A percentile compares a stretch with the other conserved stretches of the same genome.
These are phyloP conservation scores for Acacia acuminata DNA, from an alignment of 306 rosid genomes.

Conservation along the genomic window DNA sequence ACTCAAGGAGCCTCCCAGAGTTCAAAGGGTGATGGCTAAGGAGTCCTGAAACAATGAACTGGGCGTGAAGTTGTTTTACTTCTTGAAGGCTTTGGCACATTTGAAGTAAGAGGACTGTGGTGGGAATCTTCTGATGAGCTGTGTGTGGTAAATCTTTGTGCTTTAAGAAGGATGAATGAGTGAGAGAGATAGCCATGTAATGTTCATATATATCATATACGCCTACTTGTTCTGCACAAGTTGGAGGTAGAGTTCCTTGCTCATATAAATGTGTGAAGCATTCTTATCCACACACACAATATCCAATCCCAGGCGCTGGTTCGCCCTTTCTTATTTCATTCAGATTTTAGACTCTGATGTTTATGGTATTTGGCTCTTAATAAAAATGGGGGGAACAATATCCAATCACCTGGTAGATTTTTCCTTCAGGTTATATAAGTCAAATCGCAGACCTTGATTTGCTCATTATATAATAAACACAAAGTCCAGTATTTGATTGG, in stretches of 20 bases:
- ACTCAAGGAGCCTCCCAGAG: constrained; percentile 50
- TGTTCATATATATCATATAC: neutral
- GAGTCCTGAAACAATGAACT: constrained; percentile 43
- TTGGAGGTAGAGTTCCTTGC: neutral
- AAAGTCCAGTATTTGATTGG: neutral
- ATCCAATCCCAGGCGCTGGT: no score
- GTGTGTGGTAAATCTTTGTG: neutral
- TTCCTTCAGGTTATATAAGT: neutral
- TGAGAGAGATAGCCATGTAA: constrained; percentile 21
- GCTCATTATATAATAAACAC: neutral
- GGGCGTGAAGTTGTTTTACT: constrained; percentile 49
- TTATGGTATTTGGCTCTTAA: no score
- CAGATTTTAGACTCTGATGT: no score
- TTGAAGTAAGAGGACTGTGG: constrained; percentile 41
- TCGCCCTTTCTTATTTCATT: no score
- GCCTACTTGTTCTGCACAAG: neutral
- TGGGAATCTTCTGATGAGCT: constrained; percentile 24
- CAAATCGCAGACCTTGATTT: neutral
- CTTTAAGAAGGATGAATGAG: constrained; percentile 6
- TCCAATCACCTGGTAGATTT: constrained; percentile 21
- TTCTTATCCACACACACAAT: constrained; percentile 25
- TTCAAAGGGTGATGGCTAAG: constrained; percentile 36
- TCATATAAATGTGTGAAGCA: neutral
- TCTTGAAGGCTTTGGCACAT: constrained; percentile 40
- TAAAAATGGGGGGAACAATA: no score